A percentile compares a stretch with the other conserved stretches of the same genome.
Evolutionary conservation across 192 early-diverging fungal species (phyloP).

Genomic region (Neocallimastix lanati): DNA sequence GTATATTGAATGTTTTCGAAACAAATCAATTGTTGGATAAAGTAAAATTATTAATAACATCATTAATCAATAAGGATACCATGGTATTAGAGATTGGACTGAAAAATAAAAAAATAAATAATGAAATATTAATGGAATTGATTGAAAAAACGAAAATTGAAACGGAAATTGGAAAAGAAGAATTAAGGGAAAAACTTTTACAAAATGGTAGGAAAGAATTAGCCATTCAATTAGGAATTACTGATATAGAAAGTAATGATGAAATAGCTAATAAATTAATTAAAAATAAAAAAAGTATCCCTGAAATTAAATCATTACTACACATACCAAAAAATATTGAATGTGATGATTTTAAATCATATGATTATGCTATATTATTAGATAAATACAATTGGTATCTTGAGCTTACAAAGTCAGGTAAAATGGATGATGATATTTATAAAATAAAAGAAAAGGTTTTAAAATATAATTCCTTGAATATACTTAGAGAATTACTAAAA

Average conservation of each 20-base stretch:
- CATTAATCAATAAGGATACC: not conserved
- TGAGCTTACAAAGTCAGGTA: not conserved
- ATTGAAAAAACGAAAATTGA: not conserved
- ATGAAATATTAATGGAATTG: not conserved
- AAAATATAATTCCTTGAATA: not conserved
- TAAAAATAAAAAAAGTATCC: not conserved
- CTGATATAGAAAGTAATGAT: not conserved
- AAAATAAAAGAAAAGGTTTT: not conserved
- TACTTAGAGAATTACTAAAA: not conserved
- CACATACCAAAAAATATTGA: not conserved
- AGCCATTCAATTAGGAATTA: not conserved
- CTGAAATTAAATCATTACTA: not conserved
- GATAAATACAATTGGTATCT: not conserved
- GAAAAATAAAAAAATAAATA: not conserved
- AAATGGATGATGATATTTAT: not conserved
- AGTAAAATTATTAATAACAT: not conserved
- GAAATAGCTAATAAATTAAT: not conserved
- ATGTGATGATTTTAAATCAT: not conserved
- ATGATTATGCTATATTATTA: not conserved
- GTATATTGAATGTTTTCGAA: not conserved
- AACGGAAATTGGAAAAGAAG: not conserved
- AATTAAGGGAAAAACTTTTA: not conserved
- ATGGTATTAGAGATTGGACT: not conserved
- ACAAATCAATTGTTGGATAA: not conserved
- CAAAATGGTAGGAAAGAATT: not conserved